These are phyloP conservation scores for Mycena kentingensis DNA, from an alignment of 768 basidiomycete genomes.

Conservation along the genomic window DNA sequence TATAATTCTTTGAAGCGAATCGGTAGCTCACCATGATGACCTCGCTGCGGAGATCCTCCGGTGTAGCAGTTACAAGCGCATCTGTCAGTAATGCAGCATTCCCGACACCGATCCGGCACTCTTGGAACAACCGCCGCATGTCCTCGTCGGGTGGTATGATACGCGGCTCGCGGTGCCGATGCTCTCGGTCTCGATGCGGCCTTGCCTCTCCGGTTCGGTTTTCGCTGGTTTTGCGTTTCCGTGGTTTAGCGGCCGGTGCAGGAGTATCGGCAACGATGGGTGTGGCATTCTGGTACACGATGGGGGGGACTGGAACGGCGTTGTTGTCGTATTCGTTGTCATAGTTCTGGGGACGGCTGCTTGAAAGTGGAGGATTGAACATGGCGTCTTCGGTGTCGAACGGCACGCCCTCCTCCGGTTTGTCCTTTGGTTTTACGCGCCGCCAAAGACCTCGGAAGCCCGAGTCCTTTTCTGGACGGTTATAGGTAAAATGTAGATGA, in stretches of 20 bases:
- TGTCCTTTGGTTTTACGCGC: conserved; percentile 75
- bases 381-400: conserved; percentile 79
- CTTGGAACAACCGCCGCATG: conserved; percentile 77
- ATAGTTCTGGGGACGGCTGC: conserved; percentile 2
- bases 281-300: conserved; percentile 39
- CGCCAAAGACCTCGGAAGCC: conserved; percentile 77
- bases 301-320: conserved; percentile 28
- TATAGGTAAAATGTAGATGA: background rate
- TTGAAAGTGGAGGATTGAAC: conserved; percentile 55
- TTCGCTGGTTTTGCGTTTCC: conserved; percentile 38
- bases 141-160: conserved; percentile 82
- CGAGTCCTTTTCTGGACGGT: conserved; percentile 38
- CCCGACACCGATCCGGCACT: conserved; percentile 82
- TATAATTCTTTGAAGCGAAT: background rate
- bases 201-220: conserved; percentile 12
- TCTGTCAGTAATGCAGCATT: conserved; percentile 77
- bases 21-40: conserved; percentile 68
- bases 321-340: conserved; percentile 15
- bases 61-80: conserved; percentile 66
- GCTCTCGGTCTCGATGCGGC: conserved; percentile 21
- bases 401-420: conserved; percentile 83
- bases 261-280: conserved; percentile 29
- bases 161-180: conserved; percentile 27
- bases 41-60: conserved; percentile 66
- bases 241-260: conserved; percentile 28